These are phyloP conservation scores for Psilocybe tampanensis DNA, from an alignment of 768 basidiomycete genomes.

Conservation along the genomic window DNA sequence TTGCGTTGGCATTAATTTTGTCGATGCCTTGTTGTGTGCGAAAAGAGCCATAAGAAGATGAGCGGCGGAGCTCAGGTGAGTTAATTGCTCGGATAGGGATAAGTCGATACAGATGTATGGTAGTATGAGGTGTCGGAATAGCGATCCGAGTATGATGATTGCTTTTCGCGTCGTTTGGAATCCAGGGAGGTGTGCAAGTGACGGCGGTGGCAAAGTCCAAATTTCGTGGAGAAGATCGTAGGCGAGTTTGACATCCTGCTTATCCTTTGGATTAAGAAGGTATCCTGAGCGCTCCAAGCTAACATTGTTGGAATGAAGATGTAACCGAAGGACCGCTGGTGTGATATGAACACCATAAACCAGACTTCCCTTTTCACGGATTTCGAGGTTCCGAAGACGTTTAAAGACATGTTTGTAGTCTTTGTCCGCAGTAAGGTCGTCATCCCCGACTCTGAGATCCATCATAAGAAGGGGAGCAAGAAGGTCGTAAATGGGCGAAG, in stretches of 20 bases:
- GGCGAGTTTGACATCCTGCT: conserved; percentile 21
- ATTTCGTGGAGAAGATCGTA: conserved; percentile 9
- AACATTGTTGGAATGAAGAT: conserved; percentile 12
- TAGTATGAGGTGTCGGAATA: conserved; percentile 22
- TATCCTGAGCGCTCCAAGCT: conserved; percentile 1
- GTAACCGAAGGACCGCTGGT: conserved; percentile 11
- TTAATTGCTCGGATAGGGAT: conserved; percentile 28
- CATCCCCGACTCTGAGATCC: conserved; percentile 24
- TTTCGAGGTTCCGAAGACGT: conserved; percentile 17
- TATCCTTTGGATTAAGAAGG: conserved; percentile 19
- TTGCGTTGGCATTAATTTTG: conserved; percentile 26
- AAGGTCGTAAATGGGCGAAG: conserved; percentile 18
- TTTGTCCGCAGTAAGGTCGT: conserved; percentile 30
- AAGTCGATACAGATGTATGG: conserved; percentile 29
- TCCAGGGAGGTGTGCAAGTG: neutral
- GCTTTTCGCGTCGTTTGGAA: conserved; percentile 9
- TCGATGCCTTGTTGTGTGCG: conserved; percentile 14
- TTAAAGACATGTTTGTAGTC: conserved; percentile 32
- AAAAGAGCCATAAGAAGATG: conserved; percentile 21
- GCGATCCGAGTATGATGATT: conserved; percentile 18
- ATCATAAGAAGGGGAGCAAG: conserved; percentile 19
- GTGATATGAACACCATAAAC: conserved; percentile 17
- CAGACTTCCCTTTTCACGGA: conserved; percentile 18
- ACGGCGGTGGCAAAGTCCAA: neutral
- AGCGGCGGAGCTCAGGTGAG: conserved; percentile 26